A percentile compares a stretch with the other conserved stretches of the same genome.
Conservation (phyloP, 345 rosid species). For the Schrenkiella parvula region DNA sequence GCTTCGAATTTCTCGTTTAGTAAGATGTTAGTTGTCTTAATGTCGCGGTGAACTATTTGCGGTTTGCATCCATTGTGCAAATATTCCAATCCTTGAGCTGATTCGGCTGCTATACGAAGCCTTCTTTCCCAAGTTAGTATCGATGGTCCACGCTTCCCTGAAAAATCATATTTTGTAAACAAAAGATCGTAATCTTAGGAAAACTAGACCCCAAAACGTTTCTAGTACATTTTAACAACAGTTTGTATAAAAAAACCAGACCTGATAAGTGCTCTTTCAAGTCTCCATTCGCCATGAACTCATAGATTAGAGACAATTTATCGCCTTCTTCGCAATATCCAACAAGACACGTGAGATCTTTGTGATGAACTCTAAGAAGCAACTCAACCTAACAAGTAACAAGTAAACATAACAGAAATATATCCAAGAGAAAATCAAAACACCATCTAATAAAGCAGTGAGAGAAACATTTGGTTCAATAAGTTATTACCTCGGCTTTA, state of each 20-base stretch:
- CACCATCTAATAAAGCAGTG: not conserved
- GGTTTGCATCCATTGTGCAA: slow-evolving; percentile 60
- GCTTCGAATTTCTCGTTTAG: slow-evolving; percentile 53
- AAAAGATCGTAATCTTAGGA: not conserved
- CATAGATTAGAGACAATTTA: slow-evolving; percentile 45
- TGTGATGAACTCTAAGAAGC: slow-evolving; percentile 43
- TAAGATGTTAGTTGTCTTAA: slow-evolving; percentile 55
- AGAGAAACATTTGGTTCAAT: not conserved
- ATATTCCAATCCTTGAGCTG: slow-evolving; percentile 50
- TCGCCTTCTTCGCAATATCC: slow-evolving; percentile 50
- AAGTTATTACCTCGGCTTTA: slow-evolving; percentile 25
- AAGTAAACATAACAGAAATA: not conserved
- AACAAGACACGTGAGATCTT: slow-evolving; percentile 38
- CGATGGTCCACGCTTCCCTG: slow-evolving; percentile 29
- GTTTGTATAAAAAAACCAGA: not conserved
- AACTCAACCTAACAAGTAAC: slow-evolving; percentile 30
- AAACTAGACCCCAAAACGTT: not conserved
- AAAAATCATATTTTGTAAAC: not conserved
- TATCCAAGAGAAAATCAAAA: not conserved
- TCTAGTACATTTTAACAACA: not conserved
- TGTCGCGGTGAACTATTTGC: slow-evolving; percentile 53
- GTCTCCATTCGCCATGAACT: slow-evolving; percentile 57
- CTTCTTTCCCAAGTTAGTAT: slow-evolving; percentile 49
- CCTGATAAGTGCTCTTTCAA: slow-evolving; percentile 37
- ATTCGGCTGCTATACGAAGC: slow-evolving; percentile 44